Percentiles rank a stretch among this genome's conserved stretches.
phyloP scores from a whole-genome alignment of 139 green algal species.

The Coelastrella sp. region DNA sequence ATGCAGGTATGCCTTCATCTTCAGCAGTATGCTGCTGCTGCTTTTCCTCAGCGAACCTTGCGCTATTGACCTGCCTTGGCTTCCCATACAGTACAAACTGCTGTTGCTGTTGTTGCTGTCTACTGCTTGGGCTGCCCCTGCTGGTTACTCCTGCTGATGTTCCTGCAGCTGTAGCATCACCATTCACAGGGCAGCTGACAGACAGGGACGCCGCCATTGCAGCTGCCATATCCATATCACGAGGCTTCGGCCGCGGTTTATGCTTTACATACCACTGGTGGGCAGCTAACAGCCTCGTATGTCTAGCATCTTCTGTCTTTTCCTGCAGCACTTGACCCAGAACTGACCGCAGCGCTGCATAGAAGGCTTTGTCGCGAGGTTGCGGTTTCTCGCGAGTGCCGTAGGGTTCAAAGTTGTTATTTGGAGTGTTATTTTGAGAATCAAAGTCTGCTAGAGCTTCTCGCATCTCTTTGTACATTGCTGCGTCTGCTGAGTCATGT shows the following conservation, averaged over 20 bases:
- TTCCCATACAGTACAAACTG: background rate
- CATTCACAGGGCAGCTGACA: background rate
- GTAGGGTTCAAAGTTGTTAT: background rate
- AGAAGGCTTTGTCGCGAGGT: conserved; percentile 12
- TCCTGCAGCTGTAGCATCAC: background rate
- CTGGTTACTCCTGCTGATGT: background rate
- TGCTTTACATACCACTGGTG: conserved; percentile 24
- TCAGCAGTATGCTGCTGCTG: conserved; percentile 4
- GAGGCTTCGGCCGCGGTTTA: background rate
- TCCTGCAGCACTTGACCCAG: conserved; percentile 33
- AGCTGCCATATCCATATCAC: background rate
- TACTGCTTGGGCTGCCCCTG: background rate
- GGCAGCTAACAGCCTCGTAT: conserved; percentile 25
- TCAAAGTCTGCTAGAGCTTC: conserved; percentile 18
- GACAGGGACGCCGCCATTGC: conserved; percentile 37
- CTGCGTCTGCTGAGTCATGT: conserved; percentile 29
- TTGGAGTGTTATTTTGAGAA: background rate
- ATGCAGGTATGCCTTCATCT: background rate
- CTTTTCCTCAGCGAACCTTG: background rate
- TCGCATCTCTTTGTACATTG: conserved; percentile 34
- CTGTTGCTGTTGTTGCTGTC: background rate
- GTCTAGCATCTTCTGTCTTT: background rate
- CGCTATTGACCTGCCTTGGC: background rate
- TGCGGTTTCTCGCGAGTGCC: background rate
- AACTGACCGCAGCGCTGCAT: background rate